These are phyloP conservation scores for Corrigiola litoralis DNA, from an alignment of 179 eudicot species.

Conservation along the genomic window DNA sequence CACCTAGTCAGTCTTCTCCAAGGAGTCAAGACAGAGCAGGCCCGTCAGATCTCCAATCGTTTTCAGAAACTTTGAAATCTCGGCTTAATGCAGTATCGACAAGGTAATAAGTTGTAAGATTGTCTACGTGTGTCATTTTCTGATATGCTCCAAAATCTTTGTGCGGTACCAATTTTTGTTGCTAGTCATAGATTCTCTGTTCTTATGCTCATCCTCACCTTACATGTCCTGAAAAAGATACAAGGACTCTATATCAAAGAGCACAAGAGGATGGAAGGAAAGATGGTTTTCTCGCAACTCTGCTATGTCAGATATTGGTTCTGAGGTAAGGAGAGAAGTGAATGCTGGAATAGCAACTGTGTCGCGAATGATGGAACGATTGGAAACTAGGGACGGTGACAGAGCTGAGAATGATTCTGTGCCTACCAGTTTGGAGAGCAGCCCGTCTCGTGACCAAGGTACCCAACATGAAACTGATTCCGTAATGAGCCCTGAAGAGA, in stretches of 20 bases:
- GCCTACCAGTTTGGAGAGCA: slow-evolving; percentile 40
- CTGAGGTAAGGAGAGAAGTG: slow-evolving; percentile 58
- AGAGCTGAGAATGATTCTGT: slow-evolving; percentile 32
- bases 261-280: slow-evolving; percentile 92
- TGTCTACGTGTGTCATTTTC: neutral
- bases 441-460: slow-evolving; percentile 27
- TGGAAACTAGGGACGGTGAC: slow-evolving; percentile 45
- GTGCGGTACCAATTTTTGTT: neutral
- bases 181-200: neutral
- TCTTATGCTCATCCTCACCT: neutral
- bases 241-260: slow-evolving; percentile 87
- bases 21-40: slow-evolving; percentile 63
- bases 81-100: slow-evolving; percentile 67
- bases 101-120: slow-evolving; percentile 39
- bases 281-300: slow-evolving; percentile 80
- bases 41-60: slow-evolving; percentile 74
- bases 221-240: slow-evolving; percentile 37
- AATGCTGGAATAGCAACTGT: slow-evolving; percentile 58
- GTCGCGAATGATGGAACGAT: slow-evolving; percentile 72
- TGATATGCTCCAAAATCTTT: neutral
- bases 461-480: slow-evolving; percentile 27
- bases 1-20: slow-evolving; percentile 53
- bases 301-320: slow-evolving; percentile 43
- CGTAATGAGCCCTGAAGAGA: slow-evolving; percentile 10
- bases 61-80: slow-evolving; percentile 75